Conservation (phyloP, 2,329 filamentous ascomycete species). For the Diaporthe caulivora region DNA sequence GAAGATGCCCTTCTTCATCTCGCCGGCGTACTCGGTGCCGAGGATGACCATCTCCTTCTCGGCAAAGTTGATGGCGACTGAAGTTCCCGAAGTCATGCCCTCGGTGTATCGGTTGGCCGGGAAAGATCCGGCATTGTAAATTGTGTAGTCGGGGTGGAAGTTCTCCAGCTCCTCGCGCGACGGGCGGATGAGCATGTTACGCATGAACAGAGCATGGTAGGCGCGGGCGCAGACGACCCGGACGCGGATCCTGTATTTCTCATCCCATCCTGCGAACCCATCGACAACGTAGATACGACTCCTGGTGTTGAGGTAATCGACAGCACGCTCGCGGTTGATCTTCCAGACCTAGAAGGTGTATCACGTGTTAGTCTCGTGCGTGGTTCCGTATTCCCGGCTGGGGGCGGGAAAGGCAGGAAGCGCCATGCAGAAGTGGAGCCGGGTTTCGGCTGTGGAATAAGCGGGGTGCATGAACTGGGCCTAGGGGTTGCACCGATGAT, state of each 20-base stretch:
- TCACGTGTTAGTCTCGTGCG: constrained; percentile 47
- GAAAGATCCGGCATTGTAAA: constrained; percentile 99
- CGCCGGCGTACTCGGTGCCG: constrained; percentile 97
- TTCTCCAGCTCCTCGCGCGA: constrained; percentile 90
- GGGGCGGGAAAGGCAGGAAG: constrained; percentile 30
- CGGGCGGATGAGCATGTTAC: constrained; percentile 99
- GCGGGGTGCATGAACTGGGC: constrained; percentile 38
- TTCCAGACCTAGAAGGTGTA: constrained; percentile 84
- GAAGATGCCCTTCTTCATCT: constrained; percentile 99
- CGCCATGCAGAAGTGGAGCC: constrained; percentile 34
- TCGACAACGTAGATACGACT: constrained; percentile 99
- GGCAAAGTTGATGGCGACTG: constrained; percentile 98
- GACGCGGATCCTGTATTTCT: constrained; percentile 97
- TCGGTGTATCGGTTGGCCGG: constrained; percentile 98
- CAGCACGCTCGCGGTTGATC: constrained; percentile 98
- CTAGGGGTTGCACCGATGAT: constrained; percentile 36
- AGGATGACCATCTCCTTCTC: constrained; percentile 99
- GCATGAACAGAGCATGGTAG: constrained; percentile 99
- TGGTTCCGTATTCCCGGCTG: constrained; percentile 3
- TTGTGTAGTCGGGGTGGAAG: constrained; percentile 99
- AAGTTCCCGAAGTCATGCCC: constrained; percentile 98
- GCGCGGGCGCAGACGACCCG: constrained; percentile 98
- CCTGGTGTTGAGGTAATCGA: constrained; percentile 99
- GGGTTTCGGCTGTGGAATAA: constrained; percentile 28
- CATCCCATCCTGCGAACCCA: constrained; percentile 97